Evolutionary conservation across 2,329 filamentous ascomycete genomes (phyloP).

Genomic region (Fusarium drepaniforme): DNA sequence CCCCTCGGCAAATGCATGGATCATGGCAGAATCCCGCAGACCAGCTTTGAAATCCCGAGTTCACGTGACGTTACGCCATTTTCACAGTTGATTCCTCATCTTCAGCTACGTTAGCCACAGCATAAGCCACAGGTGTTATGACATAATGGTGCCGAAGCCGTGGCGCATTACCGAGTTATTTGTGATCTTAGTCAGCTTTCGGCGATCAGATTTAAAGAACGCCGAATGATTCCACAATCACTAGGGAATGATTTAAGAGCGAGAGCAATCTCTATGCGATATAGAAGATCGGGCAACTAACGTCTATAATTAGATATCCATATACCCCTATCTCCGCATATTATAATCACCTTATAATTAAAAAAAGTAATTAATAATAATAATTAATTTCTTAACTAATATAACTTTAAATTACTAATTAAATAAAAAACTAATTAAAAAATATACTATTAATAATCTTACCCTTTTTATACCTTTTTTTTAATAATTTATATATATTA

Average conservation of each 20-base stretch:
- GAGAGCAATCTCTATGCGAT: background rate
- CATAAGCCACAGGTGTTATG: constrained; percentile 12
- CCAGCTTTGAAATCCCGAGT: constrained; percentile 34
- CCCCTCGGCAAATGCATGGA: constrained; percentile 27
- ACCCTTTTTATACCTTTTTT: too few relatives aligned
- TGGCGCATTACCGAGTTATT: background rate
- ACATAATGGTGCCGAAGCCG: background rate
- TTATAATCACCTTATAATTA: too few relatives aligned
- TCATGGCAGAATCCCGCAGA: constrained; percentile 34
- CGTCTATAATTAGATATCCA: too few relatives aligned
- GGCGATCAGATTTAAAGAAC: background rate
- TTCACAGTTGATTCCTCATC: constrained; percentile 7
- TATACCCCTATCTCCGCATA: too few relatives aligned
- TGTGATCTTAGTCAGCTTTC: background rate
- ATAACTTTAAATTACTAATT: too few relatives aligned
- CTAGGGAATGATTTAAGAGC: background rate
- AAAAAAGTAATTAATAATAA: too few relatives aligned
- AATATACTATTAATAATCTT: too few relatives aligned
- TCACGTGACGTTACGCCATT: constrained; percentile 41
- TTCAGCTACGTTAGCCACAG: background rate
- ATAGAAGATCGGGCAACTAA: background rate
- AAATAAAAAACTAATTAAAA: too few relatives aligned
- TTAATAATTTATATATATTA: too few relatives aligned
- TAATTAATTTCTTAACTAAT: too few relatives aligned
- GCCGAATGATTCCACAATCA: background rate